Evolutionary conservation across 495 filamentous ascomycete species (phyloP).

Genomic region (Podospora bellae-mahoneyi): DNA sequence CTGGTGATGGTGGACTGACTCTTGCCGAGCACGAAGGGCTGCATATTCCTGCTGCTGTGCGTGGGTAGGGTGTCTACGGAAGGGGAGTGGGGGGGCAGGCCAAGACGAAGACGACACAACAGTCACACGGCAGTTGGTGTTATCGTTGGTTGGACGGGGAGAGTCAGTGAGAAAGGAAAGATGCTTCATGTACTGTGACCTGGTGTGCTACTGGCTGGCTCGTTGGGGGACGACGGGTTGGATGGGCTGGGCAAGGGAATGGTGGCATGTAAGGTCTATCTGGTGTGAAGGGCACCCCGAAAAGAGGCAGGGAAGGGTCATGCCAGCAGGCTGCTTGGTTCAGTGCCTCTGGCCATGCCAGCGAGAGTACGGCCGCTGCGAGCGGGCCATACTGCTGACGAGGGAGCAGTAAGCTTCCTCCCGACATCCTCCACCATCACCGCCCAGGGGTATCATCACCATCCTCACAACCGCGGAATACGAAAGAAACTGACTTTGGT

Average conservation of each 20-base stretch:
- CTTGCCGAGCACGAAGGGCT: background rate
- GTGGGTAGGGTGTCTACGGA: background rate
- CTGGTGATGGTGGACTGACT: background rate
- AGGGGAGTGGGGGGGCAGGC: background rate
- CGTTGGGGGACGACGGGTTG: background rate
- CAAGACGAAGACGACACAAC: background rate
- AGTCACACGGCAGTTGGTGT: background rate
- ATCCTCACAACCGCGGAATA: background rate
- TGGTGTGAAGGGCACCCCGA: background rate
- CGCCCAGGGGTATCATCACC: background rate
- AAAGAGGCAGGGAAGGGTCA: background rate
- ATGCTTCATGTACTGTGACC: background rate
- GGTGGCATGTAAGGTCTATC: no score
- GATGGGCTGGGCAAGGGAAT: background rate
- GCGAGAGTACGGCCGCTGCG: background rate
- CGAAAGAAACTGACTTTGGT: background rate
- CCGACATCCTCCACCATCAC: background rate
- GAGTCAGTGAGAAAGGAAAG: background rate
- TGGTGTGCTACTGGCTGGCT: background rate
- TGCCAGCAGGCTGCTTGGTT: background rate
- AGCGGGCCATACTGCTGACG: background rate
- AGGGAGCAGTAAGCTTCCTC: background rate
- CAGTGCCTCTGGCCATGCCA: background rate
- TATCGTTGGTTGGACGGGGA: background rate
- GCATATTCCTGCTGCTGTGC: background rate